Evolutionary conservation across 192 early-diverging fungal species (phyloP).

Genomic region (Umbelopsis sp.): DNA sequence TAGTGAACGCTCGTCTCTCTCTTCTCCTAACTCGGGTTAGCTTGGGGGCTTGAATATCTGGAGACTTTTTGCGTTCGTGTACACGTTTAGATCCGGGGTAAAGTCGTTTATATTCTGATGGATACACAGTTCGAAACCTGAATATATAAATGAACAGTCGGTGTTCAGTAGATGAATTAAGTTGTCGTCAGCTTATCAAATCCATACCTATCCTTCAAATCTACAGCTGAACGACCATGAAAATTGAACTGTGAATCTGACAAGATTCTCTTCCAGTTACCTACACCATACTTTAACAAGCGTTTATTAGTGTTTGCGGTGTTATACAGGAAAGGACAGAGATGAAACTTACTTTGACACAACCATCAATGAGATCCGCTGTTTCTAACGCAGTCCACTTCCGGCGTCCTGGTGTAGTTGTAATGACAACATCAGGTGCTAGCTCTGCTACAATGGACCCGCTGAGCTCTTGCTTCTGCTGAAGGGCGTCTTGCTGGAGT

Average conservation of each 20-base stretch:
- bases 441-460: background rate
- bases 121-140: conserved; percentile 28
- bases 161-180: too few species aligned
- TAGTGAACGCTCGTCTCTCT: conserved; percentile 16
- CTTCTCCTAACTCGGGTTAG: conserved; percentile 19
- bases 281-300: conserved; percentile 27
- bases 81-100: conserved; percentile 24
- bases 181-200: too few species aligned
- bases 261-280: conserved; percentile 27
- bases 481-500: background rate
- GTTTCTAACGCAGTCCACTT: conserved; percentile 29
- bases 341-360: conserved; percentile 16
- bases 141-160: too few species aligned
- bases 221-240: conserved; percentile 18
- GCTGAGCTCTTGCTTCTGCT: background rate
- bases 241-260: conserved; percentile 26
- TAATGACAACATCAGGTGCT: conserved; percentile 8
- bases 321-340: background rate
- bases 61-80: conserved; percentile 17
- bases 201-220: conserved; percentile 26
- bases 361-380: conserved; percentile 26
- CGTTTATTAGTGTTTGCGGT: background rate
- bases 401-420: background rate
- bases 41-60: conserved; percentile 22
- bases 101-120: conserved; percentile 25